Evolutionary conservation across 768 basidiomycete species (phyloP).

Genomic region (Albatrellus ellisii): DNA sequence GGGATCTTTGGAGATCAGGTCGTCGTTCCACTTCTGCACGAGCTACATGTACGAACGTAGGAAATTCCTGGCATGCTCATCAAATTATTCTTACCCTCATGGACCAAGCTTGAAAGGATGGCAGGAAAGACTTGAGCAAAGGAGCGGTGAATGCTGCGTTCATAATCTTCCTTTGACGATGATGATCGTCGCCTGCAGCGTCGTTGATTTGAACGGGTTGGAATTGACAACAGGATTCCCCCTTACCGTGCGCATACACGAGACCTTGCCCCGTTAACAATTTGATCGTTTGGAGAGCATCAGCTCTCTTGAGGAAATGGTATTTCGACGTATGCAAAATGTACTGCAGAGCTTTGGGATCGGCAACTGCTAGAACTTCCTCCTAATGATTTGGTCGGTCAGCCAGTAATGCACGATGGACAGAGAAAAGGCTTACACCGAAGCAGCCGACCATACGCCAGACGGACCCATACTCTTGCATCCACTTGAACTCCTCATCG

Average conservation of each 20-base stretch:
- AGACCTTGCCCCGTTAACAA: conserved; percentile 14
- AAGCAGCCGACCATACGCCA: conserved; percentile 11
- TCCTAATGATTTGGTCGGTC: conserved; percentile 2
- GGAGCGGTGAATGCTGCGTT: conserved; percentile 15
- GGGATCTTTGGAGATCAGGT: conserved; percentile 5
- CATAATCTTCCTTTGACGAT: conserved; percentile 16
- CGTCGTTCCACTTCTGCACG: conserved; percentile 16
- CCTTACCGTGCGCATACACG: conserved; percentile 11
- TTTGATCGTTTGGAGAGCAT: conserved; percentile 10
- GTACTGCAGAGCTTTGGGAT: conserved; percentile 17
- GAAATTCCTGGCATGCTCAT: background rate
- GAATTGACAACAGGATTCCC: too few species aligned
- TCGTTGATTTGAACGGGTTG: too few species aligned
- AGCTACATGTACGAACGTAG: conserved; percentile 6
- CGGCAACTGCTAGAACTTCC: conserved; percentile 1
- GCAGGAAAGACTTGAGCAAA: conserved; percentile 15
- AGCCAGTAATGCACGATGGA: background rate
- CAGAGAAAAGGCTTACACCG: conserved; percentile 7
- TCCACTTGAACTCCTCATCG: conserved; percentile 5
- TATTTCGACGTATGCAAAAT: conserved; percentile 19
- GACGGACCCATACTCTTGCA: conserved; percentile 5
- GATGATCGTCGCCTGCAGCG: conserved; percentile 15
- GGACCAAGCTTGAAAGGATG: conserved; percentile 12
- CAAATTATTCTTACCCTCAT: conserved; percentile 11
- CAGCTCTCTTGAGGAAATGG: conserved; percentile 13